phyloP scores from a whole-genome alignment of 2,329 filamentous ascomycete species.

The Aspergillus sp. region DNA sequence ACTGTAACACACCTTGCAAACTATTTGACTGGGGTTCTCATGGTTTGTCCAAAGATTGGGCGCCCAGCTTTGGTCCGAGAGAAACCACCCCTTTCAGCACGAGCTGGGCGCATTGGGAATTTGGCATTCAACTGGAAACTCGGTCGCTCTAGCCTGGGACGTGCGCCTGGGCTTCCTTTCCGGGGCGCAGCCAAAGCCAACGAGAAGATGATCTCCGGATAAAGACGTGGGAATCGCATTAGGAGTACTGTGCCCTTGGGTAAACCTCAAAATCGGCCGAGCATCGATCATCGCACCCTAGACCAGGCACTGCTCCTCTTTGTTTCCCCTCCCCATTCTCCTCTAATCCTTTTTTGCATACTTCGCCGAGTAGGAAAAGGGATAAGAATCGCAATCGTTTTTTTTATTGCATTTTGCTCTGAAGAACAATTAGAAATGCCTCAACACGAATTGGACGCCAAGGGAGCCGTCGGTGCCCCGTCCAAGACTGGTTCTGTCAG shows the following conservation, averaged over 20 bases:
- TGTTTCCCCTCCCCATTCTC: neutral
- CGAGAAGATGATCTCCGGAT: neutral
- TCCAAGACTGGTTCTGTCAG: neutral
- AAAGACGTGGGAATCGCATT: neutral
- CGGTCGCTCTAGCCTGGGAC: neutral
- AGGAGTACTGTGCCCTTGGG: neutral
- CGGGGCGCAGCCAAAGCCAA: neutral
- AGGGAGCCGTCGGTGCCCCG: neutral
- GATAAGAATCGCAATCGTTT: neutral
- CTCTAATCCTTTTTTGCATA: neutral
- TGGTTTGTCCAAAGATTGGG: neutral
- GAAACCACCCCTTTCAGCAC: neutral
- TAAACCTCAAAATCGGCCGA: neutral
- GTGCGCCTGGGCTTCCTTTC: neutral
- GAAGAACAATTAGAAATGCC: neutral
- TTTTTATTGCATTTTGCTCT: neutral
- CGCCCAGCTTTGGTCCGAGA: neutral
- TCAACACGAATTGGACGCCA: neutral
- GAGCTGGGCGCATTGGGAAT: neutral
- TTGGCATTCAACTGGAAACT: neutral
- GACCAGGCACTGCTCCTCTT: neutral
- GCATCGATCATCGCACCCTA: neutral
- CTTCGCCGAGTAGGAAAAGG: neutral
- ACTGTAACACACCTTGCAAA: neutral
- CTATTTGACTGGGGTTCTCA: neutral